Percentiles rank a stretch among this genome's conserved stretches.
Evolutionary conservation across 192 early-diverging fungal species (phyloP).

Genomic region (Coemansia sp.): DNA sequence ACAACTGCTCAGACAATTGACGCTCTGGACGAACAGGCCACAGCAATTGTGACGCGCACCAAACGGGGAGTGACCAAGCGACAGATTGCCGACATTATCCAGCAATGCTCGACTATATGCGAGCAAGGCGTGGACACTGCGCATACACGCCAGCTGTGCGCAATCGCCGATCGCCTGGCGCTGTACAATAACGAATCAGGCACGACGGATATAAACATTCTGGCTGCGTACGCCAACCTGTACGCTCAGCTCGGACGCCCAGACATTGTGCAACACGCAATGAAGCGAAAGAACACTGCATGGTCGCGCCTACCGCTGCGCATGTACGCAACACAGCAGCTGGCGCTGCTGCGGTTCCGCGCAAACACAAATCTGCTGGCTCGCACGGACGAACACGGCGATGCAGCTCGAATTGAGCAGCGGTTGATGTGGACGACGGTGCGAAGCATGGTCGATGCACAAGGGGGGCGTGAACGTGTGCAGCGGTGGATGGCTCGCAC

Average conservation of each 20-base stretch:
- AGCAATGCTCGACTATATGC: not conserved
- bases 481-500: conserved; percentile 5
- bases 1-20: not conserved
- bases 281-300: conserved; percentile 6
- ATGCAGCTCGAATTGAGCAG: not conserved
- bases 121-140: not conserved
- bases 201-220: not conserved
- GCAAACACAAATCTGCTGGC: conserved; percentile 9
- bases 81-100: conserved; percentile 6
- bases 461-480: conserved; percentile 18
- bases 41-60: not conserved
- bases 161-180: conserved; percentile 26
- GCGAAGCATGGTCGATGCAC: conserved; percentile 13
- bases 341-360: conserved; percentile 26
- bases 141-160: conserved; percentile 15
- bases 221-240: conserved; percentile 30
- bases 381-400: not conserved
- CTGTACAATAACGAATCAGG: not conserved
- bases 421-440: conserved; percentile 12
- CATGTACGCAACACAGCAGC: conserved; percentile 25
- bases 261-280: conserved; percentile 36
- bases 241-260: conserved; percentile 45
- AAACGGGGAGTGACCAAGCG: not conserved
- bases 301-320: conserved; percentile 23
- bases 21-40: conserved; percentile 7